A percentile compares a stretch with the other conserved stretches of the same genome.
These are phyloP conservation scores for Penicillium canescens DNA, from an alignment of 495 filamentous ascomycete species.

Conservation along the genomic window DNA sequence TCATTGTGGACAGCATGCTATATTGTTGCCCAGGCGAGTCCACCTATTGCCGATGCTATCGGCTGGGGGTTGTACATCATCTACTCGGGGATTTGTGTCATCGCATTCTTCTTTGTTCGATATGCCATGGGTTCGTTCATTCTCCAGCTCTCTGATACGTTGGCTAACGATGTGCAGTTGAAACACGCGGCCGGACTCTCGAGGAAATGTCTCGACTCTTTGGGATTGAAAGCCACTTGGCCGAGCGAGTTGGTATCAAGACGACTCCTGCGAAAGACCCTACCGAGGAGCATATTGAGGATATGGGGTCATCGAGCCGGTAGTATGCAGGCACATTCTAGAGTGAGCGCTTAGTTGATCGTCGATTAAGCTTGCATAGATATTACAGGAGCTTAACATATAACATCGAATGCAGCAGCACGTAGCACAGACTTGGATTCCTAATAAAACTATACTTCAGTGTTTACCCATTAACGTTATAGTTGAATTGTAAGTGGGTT, in stretches of 20 bases:
- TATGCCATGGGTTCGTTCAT: slow-evolving; percentile 10
- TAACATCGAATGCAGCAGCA: too few species aligned
- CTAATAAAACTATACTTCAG: too few species aligned
- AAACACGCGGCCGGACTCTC: slow-evolving; percentile 15
- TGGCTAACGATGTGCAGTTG: slow-evolving; percentile 2
- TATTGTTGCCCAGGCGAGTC: slow-evolving; percentile 69
- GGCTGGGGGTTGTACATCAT: slow-evolving; percentile 71
- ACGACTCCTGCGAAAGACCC: neutral
- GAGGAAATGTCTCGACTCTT: slow-evolving; percentile 24
- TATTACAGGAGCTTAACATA: too few species aligned
- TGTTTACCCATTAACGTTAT: too few species aligned
- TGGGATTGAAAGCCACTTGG: slow-evolving; percentile 19
- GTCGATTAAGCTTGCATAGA: too few species aligned
- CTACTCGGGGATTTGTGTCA: slow-evolving; percentile 63
- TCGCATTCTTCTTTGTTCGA: slow-evolving; percentile 51
- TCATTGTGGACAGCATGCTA: slow-evolving; percentile 34
- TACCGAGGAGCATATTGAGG: slow-evolving; percentile 8
- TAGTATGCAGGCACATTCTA: neutral
- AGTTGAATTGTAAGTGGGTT: too few species aligned
- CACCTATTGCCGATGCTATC: slow-evolving; percentile 62
- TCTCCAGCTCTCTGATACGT: neutral
- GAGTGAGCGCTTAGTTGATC: too few species aligned
- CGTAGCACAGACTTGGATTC: too few species aligned
- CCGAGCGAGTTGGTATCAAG: slow-evolving; percentile 11
- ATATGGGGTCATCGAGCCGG: neutral